Conservation (phyloP, 2,329 filamentous ascomycete genomes). For the Trichophyton equinum region DNA sequence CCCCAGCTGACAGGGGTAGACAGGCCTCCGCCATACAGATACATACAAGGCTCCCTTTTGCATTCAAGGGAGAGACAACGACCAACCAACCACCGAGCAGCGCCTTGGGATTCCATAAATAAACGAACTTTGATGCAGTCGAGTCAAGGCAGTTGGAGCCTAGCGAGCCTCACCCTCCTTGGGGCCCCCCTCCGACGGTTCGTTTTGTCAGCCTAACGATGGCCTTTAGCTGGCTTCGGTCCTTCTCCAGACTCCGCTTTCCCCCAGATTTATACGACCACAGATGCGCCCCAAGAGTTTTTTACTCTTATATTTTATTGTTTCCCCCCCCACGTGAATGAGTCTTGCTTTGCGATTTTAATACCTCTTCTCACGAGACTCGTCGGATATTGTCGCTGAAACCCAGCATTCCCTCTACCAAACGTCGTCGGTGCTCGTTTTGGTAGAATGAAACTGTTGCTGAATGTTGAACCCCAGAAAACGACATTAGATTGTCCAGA, state of each 20-base stretch:
- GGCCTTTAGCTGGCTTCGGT: neutral
- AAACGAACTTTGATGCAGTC: neutral
- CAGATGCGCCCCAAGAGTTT: neutral
- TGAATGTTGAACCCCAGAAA: neutral
- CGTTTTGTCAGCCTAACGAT: neutral
- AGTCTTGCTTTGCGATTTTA: neutral
- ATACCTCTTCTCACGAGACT: neutral
- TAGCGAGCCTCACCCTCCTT: neutral
- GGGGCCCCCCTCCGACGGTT: neutral
- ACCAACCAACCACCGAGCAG: neutral
- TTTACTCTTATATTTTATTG: neutral
- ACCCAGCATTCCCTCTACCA: neutral
- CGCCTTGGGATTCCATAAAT: slow-evolving; percentile 2
- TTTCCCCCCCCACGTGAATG: neutral
- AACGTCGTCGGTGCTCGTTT: neutral
- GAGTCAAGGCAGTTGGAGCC: neutral
- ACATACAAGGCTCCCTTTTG: neutral
- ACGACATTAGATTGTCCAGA: neutral
- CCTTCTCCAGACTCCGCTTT: neutral
- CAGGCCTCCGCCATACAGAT: neutral
- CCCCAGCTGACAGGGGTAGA: neutral
- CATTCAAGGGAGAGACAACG: neutral
- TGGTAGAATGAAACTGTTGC: neutral
- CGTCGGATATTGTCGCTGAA: neutral
- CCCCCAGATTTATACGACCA: neutral